A percentile compares a stretch with the other conserved stretches of the same genome.
These are phyloP conservation scores for Russula sp. DNA, from an alignment of 768 basidiomycete genomes.

Conservation along the genomic window DNA sequence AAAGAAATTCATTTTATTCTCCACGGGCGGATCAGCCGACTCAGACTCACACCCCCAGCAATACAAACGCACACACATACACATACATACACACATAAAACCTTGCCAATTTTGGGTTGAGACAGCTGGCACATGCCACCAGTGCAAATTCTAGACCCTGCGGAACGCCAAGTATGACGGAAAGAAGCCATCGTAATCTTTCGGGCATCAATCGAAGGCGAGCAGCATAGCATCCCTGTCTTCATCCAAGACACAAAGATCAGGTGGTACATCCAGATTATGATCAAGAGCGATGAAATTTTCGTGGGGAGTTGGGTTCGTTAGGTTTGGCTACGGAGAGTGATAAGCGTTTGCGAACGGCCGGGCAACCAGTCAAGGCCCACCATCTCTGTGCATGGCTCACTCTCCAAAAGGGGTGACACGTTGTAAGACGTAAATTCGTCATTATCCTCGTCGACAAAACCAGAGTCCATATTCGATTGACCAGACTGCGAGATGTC, in stretches of 20 bases:
- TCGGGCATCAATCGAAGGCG: background rate
- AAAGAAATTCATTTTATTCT: background rate
- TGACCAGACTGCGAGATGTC: background rate
- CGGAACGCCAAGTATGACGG: background rate
- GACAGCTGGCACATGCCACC: background rate
- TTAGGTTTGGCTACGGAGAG: background rate
- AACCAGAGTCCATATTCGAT: background rate
- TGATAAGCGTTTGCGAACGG: background rate
- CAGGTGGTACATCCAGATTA: background rate
- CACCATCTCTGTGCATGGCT: background rate
- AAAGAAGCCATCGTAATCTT: background rate
- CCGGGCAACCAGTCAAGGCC: background rate
- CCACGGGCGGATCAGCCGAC: too few species aligned
- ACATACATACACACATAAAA: background rate
- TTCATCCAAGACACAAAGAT: conserved; percentile 5
- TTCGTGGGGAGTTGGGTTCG: background rate
- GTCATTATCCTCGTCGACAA: background rate
- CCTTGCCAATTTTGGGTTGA: background rate
- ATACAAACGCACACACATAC: background rate
- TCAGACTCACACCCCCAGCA: background rate
- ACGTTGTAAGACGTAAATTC: background rate
- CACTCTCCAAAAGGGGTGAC: background rate
- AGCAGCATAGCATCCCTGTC: conserved; percentile 9
- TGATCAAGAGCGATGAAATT: conserved; percentile 11
- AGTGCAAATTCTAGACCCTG: background rate